Percentiles rank a stretch among this genome's conserved stretches.
These are phyloP conservation scores for Xylaria sp. DNA, from an alignment of 2,329 filamentous ascomycete genomes.

Conservation along the genomic window DNA sequence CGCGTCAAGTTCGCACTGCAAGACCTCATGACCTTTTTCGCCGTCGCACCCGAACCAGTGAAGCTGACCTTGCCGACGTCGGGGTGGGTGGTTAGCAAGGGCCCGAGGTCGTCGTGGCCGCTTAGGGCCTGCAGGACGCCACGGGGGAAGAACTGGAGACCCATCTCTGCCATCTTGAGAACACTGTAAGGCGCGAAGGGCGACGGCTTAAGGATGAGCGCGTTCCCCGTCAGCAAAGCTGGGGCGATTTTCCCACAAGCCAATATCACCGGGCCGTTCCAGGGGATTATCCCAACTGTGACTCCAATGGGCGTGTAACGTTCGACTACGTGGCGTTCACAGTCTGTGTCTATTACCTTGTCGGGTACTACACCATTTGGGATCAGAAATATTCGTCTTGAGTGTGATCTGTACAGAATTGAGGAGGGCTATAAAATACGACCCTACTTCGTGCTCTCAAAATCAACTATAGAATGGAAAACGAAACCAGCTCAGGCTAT, in stretches of 20 bases:
- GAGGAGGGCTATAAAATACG: neutral
- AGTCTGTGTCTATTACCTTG: slow-evolving; percentile 42
- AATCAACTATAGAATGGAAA: neutral
- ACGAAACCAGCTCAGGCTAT: neutral
- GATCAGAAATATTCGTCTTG: neutral
- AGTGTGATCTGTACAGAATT: neutral
- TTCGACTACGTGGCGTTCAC: slow-evolving; percentile 48
- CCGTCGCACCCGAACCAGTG: slow-evolving; percentile 69
- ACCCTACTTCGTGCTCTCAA: neutral
- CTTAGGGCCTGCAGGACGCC: slow-evolving; percentile 71
- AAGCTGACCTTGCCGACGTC: slow-evolving; percentile 71
- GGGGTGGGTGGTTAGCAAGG: slow-evolving; percentile 67
- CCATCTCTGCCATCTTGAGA: slow-evolving; percentile 70
- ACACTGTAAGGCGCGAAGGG: slow-evolving; percentile 58
- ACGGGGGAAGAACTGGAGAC: slow-evolving; percentile 65
- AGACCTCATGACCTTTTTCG: slow-evolving; percentile 69
- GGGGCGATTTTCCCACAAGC: slow-evolving; percentile 65
- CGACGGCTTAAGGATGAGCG: slow-evolving; percentile 66
- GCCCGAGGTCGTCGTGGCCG: slow-evolving; percentile 69
- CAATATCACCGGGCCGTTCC: slow-evolving; percentile 67
- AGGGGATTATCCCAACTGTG: slow-evolving; percentile 60
- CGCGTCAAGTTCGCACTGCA: slow-evolving; percentile 67
- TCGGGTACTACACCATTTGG: slow-evolving; percentile 10
- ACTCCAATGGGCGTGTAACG: slow-evolving; percentile 56
- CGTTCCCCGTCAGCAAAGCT: slow-evolving; percentile 65